A percentile compares a stretch with the other conserved stretches of the same genome.
phyloP scores from a whole-genome alignment of 805 yeast genomes.

The Maudiozyma saulgeensis region DNA sequence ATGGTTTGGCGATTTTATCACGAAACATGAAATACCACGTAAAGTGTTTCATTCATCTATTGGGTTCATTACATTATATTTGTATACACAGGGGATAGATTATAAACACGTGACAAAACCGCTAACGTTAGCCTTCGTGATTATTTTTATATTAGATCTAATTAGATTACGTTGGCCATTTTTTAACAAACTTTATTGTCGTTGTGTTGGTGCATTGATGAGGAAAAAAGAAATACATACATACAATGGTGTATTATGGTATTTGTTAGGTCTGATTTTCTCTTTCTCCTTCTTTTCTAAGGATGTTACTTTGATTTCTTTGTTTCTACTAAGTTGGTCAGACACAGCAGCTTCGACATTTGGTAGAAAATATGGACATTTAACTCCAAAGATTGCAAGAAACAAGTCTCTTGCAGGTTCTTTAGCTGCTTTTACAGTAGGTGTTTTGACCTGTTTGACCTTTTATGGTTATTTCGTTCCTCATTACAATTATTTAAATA shows the following conservation, averaged over 20 bases:
- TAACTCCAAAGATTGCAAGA: constrained; percentile 66
- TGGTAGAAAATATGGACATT: constrained; percentile 78
- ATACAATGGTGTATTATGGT: constrained; percentile 84
- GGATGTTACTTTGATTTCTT: constrained; percentile 70
- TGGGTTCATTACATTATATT: constrained; percentile 68
- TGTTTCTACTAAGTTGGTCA: constrained; percentile 85
- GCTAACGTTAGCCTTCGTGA: constrained; percentile 43
- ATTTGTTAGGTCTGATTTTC: constrained; percentile 64
- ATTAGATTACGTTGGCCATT: constrained; percentile 50
- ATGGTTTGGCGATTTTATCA: constrained; percentile 43
- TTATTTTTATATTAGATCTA: constrained; percentile 54
- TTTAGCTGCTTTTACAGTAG: constrained; percentile 71
- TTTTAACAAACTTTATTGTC: constrained; percentile 62
- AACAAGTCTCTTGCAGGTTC: constrained; percentile 88
- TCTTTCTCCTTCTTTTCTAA: constrained; percentile 65
- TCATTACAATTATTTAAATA: constrained; percentile 41
- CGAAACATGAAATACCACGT: constrained; percentile 82
- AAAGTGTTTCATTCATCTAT: constrained; percentile 82
- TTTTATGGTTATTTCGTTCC: constrained; percentile 74
- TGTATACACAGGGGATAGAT: constrained; percentile 56
- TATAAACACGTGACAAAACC: constrained; percentile 51
- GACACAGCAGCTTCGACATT: constrained; percentile 94
- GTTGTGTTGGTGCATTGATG: constrained; percentile 68
- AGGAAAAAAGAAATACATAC: constrained; percentile 66
- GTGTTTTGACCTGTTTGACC: constrained; percentile 53